phyloP scores from a whole-genome alignment of 768 basidiomycete genomes.

The Pulveroboletus sp. region DNA sequence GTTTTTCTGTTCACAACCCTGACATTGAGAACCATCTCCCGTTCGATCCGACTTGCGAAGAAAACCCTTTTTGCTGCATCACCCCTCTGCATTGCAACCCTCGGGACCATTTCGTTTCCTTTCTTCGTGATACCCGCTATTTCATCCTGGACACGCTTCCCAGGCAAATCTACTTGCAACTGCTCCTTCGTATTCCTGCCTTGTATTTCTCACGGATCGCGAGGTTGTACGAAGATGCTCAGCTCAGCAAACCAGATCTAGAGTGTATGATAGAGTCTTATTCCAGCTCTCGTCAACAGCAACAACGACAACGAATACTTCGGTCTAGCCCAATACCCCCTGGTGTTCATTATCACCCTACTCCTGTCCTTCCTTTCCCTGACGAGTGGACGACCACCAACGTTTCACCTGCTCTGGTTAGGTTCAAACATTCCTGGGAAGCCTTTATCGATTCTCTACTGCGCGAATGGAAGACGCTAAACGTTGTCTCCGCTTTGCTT shows the following conservation, averaged over 20 bases:
- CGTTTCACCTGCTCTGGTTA: conserved; percentile 58
- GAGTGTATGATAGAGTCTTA: conserved; percentile 44
- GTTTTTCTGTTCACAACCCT: conserved; percentile 20
- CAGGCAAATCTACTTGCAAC: conserved; percentile 40
- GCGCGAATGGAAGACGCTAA: conserved; percentile 73
- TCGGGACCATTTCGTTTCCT: conserved; percentile 10
- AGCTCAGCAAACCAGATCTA: conserved; percentile 72
- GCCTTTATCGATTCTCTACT: conserved; percentile 63
- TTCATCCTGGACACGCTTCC: conserved; percentile 37
- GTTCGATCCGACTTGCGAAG: conserved; percentile 24
- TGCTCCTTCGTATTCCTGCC: conserved; percentile 67
- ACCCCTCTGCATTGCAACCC: conserved; percentile 13
- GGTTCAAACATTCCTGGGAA: conserved; percentile 70
- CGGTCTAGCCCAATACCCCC: conserved; percentile 29
- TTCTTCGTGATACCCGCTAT: conserved; percentile 21
- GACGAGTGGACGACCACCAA: conserved; percentile 48
- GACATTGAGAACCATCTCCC: conserved; percentile 16
- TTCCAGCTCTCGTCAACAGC: conserved; percentile 14
- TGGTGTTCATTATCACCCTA: conserved; percentile 20
- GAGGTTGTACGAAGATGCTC: conserved; percentile 71
- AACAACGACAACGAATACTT: conserved; percentile 11
- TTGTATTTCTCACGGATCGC: conserved; percentile 79
- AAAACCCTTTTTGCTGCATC: conserved; percentile 21
- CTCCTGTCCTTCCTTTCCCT: conserved; percentile 40
- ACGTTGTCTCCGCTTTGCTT: conserved; percentile 66